Evolutionary conservation across 2,329 filamentous ascomycete species (phyloP), one percentile per base, ranked within the genome.

Genomic region (Aspergillus felis): DNA sequence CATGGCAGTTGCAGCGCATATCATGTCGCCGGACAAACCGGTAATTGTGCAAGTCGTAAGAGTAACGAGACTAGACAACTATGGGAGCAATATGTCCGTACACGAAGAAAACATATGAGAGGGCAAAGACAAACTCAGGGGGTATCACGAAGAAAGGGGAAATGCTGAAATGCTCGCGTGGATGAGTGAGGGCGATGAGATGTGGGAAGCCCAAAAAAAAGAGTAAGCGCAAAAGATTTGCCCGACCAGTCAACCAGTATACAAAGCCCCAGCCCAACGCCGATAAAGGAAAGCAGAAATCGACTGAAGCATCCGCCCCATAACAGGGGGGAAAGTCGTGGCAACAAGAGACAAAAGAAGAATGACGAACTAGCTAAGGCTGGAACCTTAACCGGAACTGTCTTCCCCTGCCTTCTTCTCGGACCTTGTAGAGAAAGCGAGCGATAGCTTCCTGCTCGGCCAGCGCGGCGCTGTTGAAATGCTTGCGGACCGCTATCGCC

Each of bases 361-460:
- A 12, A 27, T 3, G 29, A 42, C 24, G 41, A 35, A 7, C 47
- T 10, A 9, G 17, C 62, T 65, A 78, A 32, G 75, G 75, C 62
- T 76, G 73, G 62, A 78, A 78, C 55, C 74, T 64, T 59, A 77
- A 54, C 28, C 76, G 69, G 51, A 78, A 78, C 51, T 76, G 72
- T 38, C 72, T 66, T 29, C 74, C 75, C 50, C 71, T 69, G 27
- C 75, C 68, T 55, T 77, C 75, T 60, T 79, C 76, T n/a, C 75
- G 74, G n/a, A 79, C 77, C 47, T 78, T 78, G 61, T 79, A 80
- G 54, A 78, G 59, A 59, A 80, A 79, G 57, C 74, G 65, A n/a
- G 77, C 77, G 58, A 80, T 78, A 2, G 75, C 74, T 59, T 79
- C 77, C 55, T 77, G 76, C 64, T 80, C 78, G 46, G 73, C 75